phyloP scores from a whole-genome alignment of 192 early-diverging fungal genomes.

The Coemansia erecta region DNA sequence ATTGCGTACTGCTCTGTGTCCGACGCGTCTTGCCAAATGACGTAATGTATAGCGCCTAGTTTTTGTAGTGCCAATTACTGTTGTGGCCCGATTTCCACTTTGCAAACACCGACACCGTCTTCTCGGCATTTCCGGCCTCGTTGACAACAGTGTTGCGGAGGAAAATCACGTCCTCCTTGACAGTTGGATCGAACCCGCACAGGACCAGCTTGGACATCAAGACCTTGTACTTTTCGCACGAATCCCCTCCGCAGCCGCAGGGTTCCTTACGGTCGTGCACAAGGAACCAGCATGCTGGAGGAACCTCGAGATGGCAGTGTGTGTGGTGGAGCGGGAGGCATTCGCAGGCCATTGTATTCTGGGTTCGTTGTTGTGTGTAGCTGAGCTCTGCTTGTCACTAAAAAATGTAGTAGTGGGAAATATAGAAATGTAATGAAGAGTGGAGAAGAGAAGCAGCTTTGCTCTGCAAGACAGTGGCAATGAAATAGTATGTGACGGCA shows the following conservation, averaged over 20 bases:
- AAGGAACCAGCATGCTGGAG: slow-evolving; percentile 43
- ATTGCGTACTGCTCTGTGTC: no score
- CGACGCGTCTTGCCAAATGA: neutral
- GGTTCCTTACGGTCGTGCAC: slow-evolving; percentile 44
- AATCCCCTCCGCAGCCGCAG: slow-evolving; percentile 37
- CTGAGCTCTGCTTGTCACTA: neutral
- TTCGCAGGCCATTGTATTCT: slow-evolving; percentile 43
- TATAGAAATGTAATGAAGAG: no score
- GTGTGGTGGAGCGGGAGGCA: slow-evolving; percentile 20
- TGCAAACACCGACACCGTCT: slow-evolving; percentile 34
- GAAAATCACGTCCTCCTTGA: slow-evolving; percentile 42
- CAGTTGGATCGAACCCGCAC: slow-evolving; percentile 34
- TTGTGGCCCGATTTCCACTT: slow-evolving; percentile 46
- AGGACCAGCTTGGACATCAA: slow-evolving; percentile 45
- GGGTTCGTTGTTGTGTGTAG: neutral
- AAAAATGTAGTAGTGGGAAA: no score
- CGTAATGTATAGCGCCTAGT: slow-evolving; percentile 4
- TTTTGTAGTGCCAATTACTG: slow-evolving; percentile 30
- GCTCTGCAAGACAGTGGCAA: no score
- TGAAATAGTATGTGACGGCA: no score
- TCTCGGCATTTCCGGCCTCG: slow-evolving; percentile 35
- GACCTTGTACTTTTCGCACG: slow-evolving; percentile 27
- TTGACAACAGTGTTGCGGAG: slow-evolving; percentile 36
- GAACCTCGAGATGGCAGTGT: slow-evolving; percentile 15
- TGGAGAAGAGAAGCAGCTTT: no score